Percentiles rank a stretch among this genome's conserved stretches.
Conservation (phyloP, 2,329 filamentous ascomycete species). For the Pseudogymnoascus destructans region DNA sequence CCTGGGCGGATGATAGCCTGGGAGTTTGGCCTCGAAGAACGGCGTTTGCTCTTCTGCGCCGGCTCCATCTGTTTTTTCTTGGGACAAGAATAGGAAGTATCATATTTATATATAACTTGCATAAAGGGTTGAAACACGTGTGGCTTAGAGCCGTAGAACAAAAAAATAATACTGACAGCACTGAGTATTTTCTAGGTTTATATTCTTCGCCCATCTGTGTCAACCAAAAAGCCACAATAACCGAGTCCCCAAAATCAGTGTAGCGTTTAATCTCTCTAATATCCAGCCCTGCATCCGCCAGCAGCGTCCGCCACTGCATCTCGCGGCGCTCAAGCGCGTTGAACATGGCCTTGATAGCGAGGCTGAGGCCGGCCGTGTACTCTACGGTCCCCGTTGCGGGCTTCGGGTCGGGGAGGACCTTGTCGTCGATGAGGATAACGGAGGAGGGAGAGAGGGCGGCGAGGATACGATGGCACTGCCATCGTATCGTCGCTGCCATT, state of each 20-base stretch:
- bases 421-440: conserved; percentile 10
- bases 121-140: neutral
- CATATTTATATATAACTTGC: neutral
- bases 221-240: conserved; percentile 14
- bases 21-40: neutral
- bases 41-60: neutral
- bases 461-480: too few species aligned
- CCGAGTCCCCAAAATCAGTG: conserved; percentile 18
- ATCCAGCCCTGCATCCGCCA: conserved; percentile 17
- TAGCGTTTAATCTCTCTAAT: conserved; percentile 19
- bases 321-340: conserved; percentile 20
- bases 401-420: neutral
- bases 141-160: neutral
- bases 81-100: neutral
- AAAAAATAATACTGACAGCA: neutral
- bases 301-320: conserved; percentile 18
- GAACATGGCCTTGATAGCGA: conserved; percentile 22
- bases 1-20: too few species aligned
- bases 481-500: too few species aligned
- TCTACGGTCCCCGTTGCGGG: conserved; percentile 12
- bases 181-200: neutral
- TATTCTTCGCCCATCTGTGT: neutral
- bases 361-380: conserved; percentile 17
- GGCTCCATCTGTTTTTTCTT: neutral
- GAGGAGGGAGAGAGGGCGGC: conserved; percentile 11